Conservation (phyloP, 257 asterid species). For the Cordia subcordata region DNA sequence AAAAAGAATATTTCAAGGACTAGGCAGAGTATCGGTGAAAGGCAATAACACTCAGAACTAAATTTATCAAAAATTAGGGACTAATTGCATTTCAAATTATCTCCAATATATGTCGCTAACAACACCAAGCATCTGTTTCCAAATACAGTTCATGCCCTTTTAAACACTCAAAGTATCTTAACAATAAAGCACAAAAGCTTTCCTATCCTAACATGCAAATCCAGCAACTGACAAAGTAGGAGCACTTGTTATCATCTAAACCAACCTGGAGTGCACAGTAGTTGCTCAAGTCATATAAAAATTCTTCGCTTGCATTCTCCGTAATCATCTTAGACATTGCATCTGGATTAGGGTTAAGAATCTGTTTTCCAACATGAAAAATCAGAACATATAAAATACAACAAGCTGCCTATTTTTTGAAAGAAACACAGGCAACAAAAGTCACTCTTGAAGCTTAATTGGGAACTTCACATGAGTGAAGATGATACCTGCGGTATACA, state of each 20-base stretch:
- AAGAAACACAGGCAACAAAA: background rate
- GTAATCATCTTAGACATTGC: slow-evolving; percentile 97
- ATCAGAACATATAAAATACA: slow-evolving; percentile 1
- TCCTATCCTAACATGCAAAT: background rate
- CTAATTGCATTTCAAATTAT: too few relatives aligned
- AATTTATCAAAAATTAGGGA: too few relatives aligned
- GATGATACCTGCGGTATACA: slow-evolving; percentile 94
- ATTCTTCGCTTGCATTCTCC: slow-evolving; percentile 97
- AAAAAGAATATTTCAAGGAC: too few relatives aligned
- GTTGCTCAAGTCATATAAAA: slow-evolving; percentile 75
- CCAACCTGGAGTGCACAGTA: slow-evolving; percentile 95
- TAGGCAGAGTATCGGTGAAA: too few relatives aligned
- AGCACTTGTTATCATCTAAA: background rate
- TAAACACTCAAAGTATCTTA: too few relatives aligned
- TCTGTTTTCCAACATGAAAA: slow-evolving; percentile 40
- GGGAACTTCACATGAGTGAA: slow-evolving; percentile 9
- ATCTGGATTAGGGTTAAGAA: slow-evolving; percentile 97
- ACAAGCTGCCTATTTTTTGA: background rate
- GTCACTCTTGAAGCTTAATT: background rate
- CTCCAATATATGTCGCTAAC: too few relatives aligned
- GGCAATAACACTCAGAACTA: too few relatives aligned
- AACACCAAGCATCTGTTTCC: background rate
- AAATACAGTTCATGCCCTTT: background rate
- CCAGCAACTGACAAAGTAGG: background rate
- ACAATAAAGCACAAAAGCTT: too few relatives aligned